Base-by-base conservation (phyloP, 1,139 yeast genomes). In the Geotrichum aggregatum region DNA sequence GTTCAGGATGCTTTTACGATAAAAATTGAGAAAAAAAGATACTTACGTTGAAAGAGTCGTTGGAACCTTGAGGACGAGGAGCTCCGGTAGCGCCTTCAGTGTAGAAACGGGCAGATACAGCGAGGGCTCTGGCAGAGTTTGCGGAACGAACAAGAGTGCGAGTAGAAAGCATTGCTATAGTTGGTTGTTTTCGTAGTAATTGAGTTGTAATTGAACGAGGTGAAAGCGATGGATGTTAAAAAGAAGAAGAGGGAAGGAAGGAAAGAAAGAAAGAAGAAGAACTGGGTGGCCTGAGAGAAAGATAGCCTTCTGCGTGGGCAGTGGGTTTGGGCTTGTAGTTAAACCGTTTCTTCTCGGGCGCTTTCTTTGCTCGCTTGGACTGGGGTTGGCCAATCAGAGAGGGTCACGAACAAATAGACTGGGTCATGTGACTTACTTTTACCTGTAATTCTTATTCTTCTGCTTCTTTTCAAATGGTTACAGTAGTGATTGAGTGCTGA, bases 51-150 rank as follows among this genome's bases (percentile, higher is more conserved):
- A 80, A 80, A 54, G 81, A 73, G 62, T 80, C 83, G 44, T 72
- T 67, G 45, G 75, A 66, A 51, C 74, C 76, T 35, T 54, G 74
- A 51, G 76, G 68, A 61, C 84, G 78, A 58, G 78, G 74, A 42
- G 79, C 71, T 56, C 83, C 83, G 51, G 80, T 73, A 61, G 78
- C 70, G 54, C 83, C 83, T 60, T 76, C 82, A 55, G 77, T 58
- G 72, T 74, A 76, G 61, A 68, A 65, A 71, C 82, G 75, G 52
- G 68, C 66, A 49, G 64, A 55, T 44, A 48, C 49, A 39, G 45
- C 31, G 33, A 44, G 13, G 24, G 54, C 43, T 47, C 50, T 51
- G 41, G 40, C 40, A 18, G 47, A 14, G 19, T 48, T 34, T 22
- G 54, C 31, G 24, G 49, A 33, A 26, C 54, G 54, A 22, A 44